These are phyloP conservation scores for Bacterosira constricta DNA, from an alignment of 108 stramenopile species.

Conservation along the genomic window DNA sequence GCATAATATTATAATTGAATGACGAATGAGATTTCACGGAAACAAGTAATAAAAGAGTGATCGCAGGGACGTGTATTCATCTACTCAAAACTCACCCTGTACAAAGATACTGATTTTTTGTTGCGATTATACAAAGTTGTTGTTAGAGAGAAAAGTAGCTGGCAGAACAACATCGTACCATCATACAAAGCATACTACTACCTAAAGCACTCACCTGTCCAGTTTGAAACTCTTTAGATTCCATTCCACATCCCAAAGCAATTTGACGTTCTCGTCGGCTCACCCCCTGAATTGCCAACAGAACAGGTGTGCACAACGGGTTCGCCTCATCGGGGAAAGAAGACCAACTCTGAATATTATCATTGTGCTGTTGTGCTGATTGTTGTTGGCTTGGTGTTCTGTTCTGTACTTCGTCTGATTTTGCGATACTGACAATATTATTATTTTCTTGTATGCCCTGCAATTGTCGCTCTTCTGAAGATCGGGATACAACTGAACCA, in stretches of 20 bases:
- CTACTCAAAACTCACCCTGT: slow-evolving; percentile 75
- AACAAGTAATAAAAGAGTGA: too few species aligned
- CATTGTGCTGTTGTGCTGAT: too few species aligned
- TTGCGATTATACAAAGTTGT: background rate
- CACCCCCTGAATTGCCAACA: slow-evolving; percentile 81
- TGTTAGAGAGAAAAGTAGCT: background rate
- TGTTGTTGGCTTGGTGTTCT: too few species aligned
- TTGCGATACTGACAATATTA: slow-evolving; percentile 1
- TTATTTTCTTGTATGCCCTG: slow-evolving; percentile 4
- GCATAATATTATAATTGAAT: too few species aligned
- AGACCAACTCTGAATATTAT: background rate
- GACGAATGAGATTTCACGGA: too few species aligned
- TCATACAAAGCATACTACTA: too few species aligned
- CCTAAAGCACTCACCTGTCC: slow-evolving; percentile 28
- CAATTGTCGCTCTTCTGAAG: slow-evolving; percentile 29
- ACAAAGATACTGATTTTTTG: slow-evolving; percentile 71
- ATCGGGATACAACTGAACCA: slow-evolving; percentile 40
- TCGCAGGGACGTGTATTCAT: too few species aligned
- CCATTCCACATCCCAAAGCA: slow-evolving; percentile 53
- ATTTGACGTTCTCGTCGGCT: slow-evolving; percentile 69
- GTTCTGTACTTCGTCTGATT: too few species aligned
- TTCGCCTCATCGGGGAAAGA: slow-evolving; percentile 45
- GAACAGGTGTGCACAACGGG: slow-evolving; percentile 64
- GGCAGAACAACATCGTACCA: too few species aligned
- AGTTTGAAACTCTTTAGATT: slow-evolving; percentile 37